Conservation (phyloP, 345 rosid genomes). For the Salix viminalis region DNA sequence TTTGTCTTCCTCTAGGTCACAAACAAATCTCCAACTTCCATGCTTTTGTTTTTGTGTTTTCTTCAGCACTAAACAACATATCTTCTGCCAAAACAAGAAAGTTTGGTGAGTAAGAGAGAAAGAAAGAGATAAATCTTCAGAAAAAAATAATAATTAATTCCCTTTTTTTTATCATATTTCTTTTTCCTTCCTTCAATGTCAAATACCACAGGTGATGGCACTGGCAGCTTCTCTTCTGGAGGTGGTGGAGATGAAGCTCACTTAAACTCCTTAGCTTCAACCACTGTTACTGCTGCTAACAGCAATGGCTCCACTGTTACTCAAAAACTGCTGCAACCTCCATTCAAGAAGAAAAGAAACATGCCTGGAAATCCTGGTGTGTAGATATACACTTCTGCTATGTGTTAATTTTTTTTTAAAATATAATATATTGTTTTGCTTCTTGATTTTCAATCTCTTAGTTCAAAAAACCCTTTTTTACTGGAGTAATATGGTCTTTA, state of each 20-base stretch:
- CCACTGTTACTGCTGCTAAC: constrained; percentile 4
- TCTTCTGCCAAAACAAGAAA: constrained; percentile 11
- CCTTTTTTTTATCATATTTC: background rate
- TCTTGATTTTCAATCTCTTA: background rate
- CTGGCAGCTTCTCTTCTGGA: constrained; percentile 33
- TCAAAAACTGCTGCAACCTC: constrained; percentile 11
- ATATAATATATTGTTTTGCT: background rate
- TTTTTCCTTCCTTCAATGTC: constrained; percentile 31
- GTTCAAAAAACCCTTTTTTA: background rate
- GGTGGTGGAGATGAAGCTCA: constrained; percentile 25
- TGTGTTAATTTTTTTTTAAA: background rate
- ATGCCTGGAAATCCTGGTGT: constrained; percentile 45
- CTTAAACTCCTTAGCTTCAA: constrained; percentile 26
- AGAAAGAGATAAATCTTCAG: constrained; percentile 13
- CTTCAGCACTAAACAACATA: background rate
- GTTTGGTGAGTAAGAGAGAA: constrained; percentile 17
- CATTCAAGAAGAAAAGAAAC: constrained; percentile 38
- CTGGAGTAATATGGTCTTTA: background rate
- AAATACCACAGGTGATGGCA: constrained; percentile 26
- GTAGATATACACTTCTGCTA: background rate
- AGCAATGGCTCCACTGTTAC: constrained; percentile 25
- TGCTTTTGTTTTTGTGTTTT: constrained; percentile 1
- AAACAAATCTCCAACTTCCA: constrained; percentile 19
- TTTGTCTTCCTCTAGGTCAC: constrained; percentile 29
- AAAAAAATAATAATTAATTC: background rate